Base-by-base conservation (phyloP, 2,329 filamentous ascomycete genomes). In the Zymoseptoria brevis region DNA sequence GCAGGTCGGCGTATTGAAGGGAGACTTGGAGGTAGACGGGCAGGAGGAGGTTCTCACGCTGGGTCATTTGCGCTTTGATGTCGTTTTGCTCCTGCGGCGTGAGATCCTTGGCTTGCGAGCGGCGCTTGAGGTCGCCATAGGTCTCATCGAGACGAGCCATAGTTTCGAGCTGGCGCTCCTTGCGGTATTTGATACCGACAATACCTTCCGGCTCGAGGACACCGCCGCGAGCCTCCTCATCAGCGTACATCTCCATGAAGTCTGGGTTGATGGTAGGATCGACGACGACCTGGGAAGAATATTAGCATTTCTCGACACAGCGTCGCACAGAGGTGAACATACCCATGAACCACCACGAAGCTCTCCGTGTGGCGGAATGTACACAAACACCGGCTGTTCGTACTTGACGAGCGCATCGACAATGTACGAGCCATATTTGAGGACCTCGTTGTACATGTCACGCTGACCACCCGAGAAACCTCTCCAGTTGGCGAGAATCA, bases 401-500 rank as follows among this genome's bases (percentile, higher is more conserved):
- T 90, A 99, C 79, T 96, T 96, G 81, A 96, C 91, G 53, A 99
- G 87, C 57, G 93, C 93, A 72, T 99, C 94, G 68, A 99, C 94
- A 72, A 99, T 99, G 83, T 94, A 97, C 19, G 93, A 96, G 73
- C 94, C 94, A 72, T 99, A 99, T 82, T 99, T 99, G 77, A 99
- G 86, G 16, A 99, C 94, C 79, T 99, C 94, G 80, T 97, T 96
- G 86, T 95, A 99, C 94, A 99, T 99, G 78, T 99, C 94, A 68
- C 93, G 90, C 79, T 99, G 94, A 66, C 94, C 94, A 81, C 94
- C 94, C 67, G 94, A 99, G 90, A 99, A 99, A 81, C 94, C 94
- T 86, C 94, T 88, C 94, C 94, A 99, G 83, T 99, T 99, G 78
- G 94, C 94, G 65, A 99, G 86, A 74, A 99, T 99, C 91, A 99